Base-by-base conservation (phyloP, 352 stramenopile species). In the Halophytophthora polymorphica region DNA sequence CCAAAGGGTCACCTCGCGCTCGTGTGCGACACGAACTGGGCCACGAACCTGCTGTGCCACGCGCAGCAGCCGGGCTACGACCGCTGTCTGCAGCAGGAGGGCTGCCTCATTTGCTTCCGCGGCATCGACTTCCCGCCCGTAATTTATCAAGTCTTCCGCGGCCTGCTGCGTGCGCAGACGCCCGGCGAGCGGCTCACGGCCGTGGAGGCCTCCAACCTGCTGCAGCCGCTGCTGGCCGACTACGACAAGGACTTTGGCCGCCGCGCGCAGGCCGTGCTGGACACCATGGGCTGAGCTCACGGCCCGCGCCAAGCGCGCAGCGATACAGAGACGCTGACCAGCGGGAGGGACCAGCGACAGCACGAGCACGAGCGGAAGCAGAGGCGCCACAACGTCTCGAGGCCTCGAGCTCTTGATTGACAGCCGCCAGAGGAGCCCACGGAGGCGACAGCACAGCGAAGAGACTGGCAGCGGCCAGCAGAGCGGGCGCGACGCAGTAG, bases 101-200 rank as follows among this genome's bases (percentile, higher is more conserved):
- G 80, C 50, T 91, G 81, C 58, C 65, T 88, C 42, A 88, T 91
- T 71, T 91, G 81, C 71, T 88, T 91, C 61, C 78, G 78, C 34
- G 58, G 67, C 23, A 87, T 91, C 52, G 61, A 78, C 53, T 88
- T 91, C 60, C 81, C 75, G n/a, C 72, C 71, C 15, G 51, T 80
- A 61, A 76, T 88, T 61, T 89, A 89, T 69, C 71, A 88, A 44
- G 74, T 89, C 47, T 86, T 91, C 44, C 57, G 69, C 35, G 71
- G 75, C 2, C 52, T 91, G 45, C 61, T 91, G 42, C 64, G 83
- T 14, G 39, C 54, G 5, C 69, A 87, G 18, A 56, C 57, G 7
- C 81, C 81, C 13, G 57, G 49, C 14, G 65, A 74, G n/a, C 76
- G 81, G 41, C 71, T 89, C 53, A 73, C 77, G 19, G 81, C 81